Evolutionary conservation across 305 asterid species (phyloP), one percentile per base, ranked within the genome.

Genomic region (Coffea humblotiana): DNA sequence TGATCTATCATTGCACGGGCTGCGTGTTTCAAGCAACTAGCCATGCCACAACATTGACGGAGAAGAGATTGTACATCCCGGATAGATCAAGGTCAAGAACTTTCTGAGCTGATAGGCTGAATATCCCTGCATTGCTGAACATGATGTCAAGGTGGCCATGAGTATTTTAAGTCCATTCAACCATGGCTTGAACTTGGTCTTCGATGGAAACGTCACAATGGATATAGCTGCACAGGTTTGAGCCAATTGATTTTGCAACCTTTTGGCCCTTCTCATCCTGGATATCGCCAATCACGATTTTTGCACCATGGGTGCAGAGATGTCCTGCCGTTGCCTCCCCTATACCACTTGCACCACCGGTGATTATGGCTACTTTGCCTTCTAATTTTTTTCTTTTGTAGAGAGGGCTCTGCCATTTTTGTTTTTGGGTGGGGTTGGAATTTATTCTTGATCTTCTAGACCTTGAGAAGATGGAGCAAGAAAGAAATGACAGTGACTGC

Each of bases 271-370:
- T 35, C 47, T 2, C 25, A 21, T 91, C 96, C 6, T 89, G 92
- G 27, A 92, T 89, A 74, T 93, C 97, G 2, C 97, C 95, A 54
- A 91, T 85, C 0, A 91, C 82, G 14, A 91, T 93, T 45, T 54
- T 88, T 52, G 95, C 97, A 18, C 97, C 97, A 75, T 91, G 89
- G 21, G 70, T 74, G 15, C 51, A 73, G 88, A 40, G 91, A 0
- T 90, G 92, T 74, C 92, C 47, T 25, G 80, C 92, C 16, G 93
- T 87, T 81, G 86, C 67, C 83, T 88, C 97, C 2, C 97, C 97
- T 51, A 93, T 86, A 32, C 97, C 97, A 78, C 95, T 91, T 3
- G 96, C 95, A 23, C 95, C 97, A 60, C 97, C 97, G 61, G 97
- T 93, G 67, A 93, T 86, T 14, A 91, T 81, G 27, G 97, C 97